phyloP scores from a whole-genome alignment of 1,284 basidiomycete genomes.

The Malassezia dermatis region DNA sequence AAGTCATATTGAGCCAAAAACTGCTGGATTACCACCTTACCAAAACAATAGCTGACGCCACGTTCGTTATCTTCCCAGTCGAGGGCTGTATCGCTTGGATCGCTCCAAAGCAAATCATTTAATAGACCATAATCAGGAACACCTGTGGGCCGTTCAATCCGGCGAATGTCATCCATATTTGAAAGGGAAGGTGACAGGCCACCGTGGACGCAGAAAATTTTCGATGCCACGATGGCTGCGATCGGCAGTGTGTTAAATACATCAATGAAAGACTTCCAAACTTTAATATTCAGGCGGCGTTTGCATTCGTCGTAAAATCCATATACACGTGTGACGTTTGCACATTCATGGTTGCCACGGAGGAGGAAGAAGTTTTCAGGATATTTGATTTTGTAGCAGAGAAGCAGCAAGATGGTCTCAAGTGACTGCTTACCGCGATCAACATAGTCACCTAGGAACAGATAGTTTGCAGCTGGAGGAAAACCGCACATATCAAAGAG shows the following conservation, averaged over 20 bases:
- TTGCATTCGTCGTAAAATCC: slow-evolving; percentile 99
- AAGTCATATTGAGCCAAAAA: slow-evolving; percentile 79
- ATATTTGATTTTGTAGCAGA: slow-evolving; percentile 95
- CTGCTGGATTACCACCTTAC: slow-evolving; percentile 91
- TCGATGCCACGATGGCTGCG: slow-evolving; percentile 93
- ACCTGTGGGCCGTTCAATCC: slow-evolving; percentile 94
- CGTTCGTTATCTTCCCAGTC: slow-evolving; percentile 99
- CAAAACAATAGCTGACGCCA: slow-evolving; percentile 99
- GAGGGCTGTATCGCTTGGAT: slow-evolving; percentile 90
- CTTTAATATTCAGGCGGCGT: slow-evolving; percentile 96
- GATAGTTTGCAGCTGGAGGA: slow-evolving; percentile 91
- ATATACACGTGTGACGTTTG: slow-evolving; percentile 98
- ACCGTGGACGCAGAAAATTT: slow-evolving; percentile 99
- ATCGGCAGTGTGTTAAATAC: slow-evolving; percentile 99
- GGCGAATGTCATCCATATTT: slow-evolving; percentile 97
- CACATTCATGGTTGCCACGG: slow-evolving; percentile 97
- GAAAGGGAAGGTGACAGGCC: slow-evolving; percentile 94
- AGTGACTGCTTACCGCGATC: slow-evolving; percentile 97
- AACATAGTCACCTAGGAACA: slow-evolving; percentile 97
- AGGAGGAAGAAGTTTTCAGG: slow-evolving; percentile 99
- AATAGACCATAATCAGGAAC: slow-evolving; percentile 98
- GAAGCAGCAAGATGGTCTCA: slow-evolving; percentile 87
- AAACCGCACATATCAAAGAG: slow-evolving; percentile 99
- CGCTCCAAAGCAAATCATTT: slow-evolving; percentile 95
- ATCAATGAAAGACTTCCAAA: slow-evolving; percentile 99